Conservation (phyloP, 2,329 filamentous ascomycete genomes). For the Xylaria sp. region DNA sequence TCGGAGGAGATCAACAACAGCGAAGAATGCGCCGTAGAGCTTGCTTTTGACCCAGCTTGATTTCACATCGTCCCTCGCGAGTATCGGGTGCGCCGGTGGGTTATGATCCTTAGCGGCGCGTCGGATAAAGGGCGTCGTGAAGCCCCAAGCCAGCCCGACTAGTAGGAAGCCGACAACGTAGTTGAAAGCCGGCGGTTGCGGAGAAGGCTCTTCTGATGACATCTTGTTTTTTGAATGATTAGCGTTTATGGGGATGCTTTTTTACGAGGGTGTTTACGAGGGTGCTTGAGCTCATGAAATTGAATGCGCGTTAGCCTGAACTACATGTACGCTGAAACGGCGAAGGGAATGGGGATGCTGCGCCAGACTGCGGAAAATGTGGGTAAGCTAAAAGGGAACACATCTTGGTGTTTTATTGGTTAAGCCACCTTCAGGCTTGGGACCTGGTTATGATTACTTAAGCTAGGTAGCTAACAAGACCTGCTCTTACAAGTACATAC, state of each 20-base stretch:
- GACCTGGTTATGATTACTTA: not conserved
- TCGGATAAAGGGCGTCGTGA: constrained; percentile 91
- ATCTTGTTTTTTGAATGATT: constrained; percentile 13
- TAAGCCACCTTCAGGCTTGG: not conserved
- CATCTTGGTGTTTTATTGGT: not conserved
- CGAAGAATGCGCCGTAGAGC: constrained; percentile 68
- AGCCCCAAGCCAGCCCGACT: constrained; percentile 89
- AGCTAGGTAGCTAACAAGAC: too few relatives aligned
- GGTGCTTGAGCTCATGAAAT: too few relatives aligned
- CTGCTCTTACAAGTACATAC: too few relatives aligned
- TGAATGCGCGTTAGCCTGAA: not conserved
- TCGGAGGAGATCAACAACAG: constrained; percentile 74
- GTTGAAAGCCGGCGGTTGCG: constrained; percentile 65
- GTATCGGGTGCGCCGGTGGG: constrained; percentile 60
- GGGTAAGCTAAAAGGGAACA: not conserved
- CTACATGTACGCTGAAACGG: not conserved
- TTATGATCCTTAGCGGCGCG: constrained; percentile 77
- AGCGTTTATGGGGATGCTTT: too few relatives aligned
- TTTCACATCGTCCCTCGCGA: constrained; percentile 53
- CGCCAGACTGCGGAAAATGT: not conserved
- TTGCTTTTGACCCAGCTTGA: constrained; percentile 65
- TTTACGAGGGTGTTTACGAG: not conserved
- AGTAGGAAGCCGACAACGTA: constrained; percentile 88
- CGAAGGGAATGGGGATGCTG: not conserved
- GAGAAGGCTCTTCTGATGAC: constrained; percentile 25